Evolutionary conservation across 2,329 filamentous ascomycete genomes (phyloP), one percentile per base, ranked within the genome.

Genomic region (Fusarium goolgardi): DNA sequence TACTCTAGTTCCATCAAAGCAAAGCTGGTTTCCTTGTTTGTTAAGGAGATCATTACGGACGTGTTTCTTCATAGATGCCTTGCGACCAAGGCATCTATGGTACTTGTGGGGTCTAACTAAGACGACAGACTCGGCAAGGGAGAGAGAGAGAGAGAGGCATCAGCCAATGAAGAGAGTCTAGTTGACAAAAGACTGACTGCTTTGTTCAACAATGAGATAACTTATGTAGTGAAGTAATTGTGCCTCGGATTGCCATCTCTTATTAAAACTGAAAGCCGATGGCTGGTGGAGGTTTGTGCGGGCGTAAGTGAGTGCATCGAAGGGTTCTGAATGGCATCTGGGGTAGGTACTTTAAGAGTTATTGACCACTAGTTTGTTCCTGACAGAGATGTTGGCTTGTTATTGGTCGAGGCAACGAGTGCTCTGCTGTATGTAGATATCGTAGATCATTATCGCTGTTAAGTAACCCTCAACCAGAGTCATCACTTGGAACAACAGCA

Each of bases 11-110:
- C 6, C 23, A 23, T 23, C 23, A 23, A 23, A 41, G 13, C 31
- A 37, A 37, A 70, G 67, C 67, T 70, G 23, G 34, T 65, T 71
- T 67, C 68, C 65, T 68, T 58, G 62, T 67, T 69, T 40, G 65
- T 70, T 18, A 58, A 58, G 23, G 23, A 35, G 66, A 62, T 65
- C 67, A 37, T 46, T 49, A 29, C n/a, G 8, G 32, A 31, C 27
- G 27, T 15, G n/a, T 35, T 35, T 10, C 4, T 6, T 12, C 32
- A 13, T 9, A 4, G 21, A 29, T 73, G 71, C 71, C 71, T 73
- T 58, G 71, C 63, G 46, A 40, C 34, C 55, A 20, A 73, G 69
- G 69, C 71, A 73, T 29, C 27, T 11, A 12, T 29, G 27, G 9
- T 27, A 27, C 27, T 29, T 29, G 27, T 4, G 27, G 27, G 10